These are phyloP conservation scores for Cladophialophora carrionii DNA, from an alignment of 2,329 filamentous ascomycete genomes.

Conservation along the genomic window DNA sequence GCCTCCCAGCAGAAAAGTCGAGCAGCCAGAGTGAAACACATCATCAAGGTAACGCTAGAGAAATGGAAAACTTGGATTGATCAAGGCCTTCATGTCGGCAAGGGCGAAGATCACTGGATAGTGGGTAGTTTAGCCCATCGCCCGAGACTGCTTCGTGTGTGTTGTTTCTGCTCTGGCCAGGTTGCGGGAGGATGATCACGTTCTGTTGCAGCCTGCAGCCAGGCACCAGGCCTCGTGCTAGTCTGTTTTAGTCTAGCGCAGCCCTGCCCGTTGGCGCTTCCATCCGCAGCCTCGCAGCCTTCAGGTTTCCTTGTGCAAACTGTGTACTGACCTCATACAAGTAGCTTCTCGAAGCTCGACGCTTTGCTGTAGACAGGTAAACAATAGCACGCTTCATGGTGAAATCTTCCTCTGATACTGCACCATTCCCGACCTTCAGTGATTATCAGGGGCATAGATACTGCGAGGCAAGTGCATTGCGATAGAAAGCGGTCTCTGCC, in stretches of 20 bases:
- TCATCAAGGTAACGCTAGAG: slow-evolving; percentile 11
- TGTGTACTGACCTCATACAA: too few relatives aligned
- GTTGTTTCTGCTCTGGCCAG: too few relatives aligned
- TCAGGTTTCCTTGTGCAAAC: too few relatives aligned
- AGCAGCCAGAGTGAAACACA: slow-evolving; percentile 35
- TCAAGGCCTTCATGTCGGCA: not conserved
- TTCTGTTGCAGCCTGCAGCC: not conserved
- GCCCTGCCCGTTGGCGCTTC: not conserved
- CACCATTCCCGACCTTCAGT: not conserved
- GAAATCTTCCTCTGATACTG: not conserved
- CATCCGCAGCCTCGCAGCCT: too few relatives aligned
- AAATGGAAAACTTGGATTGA: slow-evolving; percentile 15
- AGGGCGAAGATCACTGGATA: not conserved
- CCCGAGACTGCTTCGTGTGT: not conserved
- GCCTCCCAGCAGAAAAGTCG: slow-evolving; percentile 24
- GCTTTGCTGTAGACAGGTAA: not conserved
- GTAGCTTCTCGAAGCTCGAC: not conserved
- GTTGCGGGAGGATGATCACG: not conserved
- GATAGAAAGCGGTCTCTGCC: not conserved
- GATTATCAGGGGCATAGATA: not conserved
- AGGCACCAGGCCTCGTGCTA: not conserved
- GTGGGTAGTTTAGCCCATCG: not conserved
- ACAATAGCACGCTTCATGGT: not conserved
- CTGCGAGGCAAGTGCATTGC: not conserved
- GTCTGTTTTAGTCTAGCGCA: not conserved